Evolutionary conservation across 495 filamentous ascomycete genomes (phyloP), one percentile per base, ranked within the genome.

Genomic region (Podospora pseudocomata): DNA sequence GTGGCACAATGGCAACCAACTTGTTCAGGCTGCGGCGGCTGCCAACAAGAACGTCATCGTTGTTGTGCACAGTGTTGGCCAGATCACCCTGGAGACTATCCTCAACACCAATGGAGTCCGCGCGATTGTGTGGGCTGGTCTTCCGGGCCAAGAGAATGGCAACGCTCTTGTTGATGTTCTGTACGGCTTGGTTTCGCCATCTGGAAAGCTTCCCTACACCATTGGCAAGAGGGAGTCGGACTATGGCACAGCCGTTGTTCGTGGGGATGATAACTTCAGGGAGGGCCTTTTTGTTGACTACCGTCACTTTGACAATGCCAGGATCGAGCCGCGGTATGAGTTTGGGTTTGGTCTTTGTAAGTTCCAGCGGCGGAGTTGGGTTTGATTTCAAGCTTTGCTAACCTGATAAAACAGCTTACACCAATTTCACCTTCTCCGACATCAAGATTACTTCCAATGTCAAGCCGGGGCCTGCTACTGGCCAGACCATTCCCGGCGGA

Each of bases 31-130:
- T 87, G 95, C 81, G 78, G 88, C 71, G 65, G 80, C 68, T 79
- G 86, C 75, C 59, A 85, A 83, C 68, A 87, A 89, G 55, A 88
- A 86, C 65, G 90, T 90, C 16, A 85, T 99, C n/a, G 92, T 99
- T 0, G 87, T 99, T 6, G 82, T 97, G n/a, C 95, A 99, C 76
- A 86, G 93, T n/a, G 88, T 94, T 7, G 95, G 95, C 0, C 92
- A 95, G 1, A 88, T 96, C 18, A 84, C 95, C 11, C 76, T 98
- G 54, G 94, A 97, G 75, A 81, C 86, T 20, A 94, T 93, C 86
- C 89, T 94, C 65, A 87, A 92, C 30, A 81, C 90, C 11, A 87
- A 90, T 0, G 86, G 84, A 53, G 87, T 99, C 32, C 27, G 61
- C 2, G 79, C 75, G 3, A 72, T 79, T 1, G 18, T 81, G n/a